These are phyloP conservation scores for Nakazawaea anatomiae DNA, from an alignment of 805 yeast species.

Conservation along the genomic window DNA sequence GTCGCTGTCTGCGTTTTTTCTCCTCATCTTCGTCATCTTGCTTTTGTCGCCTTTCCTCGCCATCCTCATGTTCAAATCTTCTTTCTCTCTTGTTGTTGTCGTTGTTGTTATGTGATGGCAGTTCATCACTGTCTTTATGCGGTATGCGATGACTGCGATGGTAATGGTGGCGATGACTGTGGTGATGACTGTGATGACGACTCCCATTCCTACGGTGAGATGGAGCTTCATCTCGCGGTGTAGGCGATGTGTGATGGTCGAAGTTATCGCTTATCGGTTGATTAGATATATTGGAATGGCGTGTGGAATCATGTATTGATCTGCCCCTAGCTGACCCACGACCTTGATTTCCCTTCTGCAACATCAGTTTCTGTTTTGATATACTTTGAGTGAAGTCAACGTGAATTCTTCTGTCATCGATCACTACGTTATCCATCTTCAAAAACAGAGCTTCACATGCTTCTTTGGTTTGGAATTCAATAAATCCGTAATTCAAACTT, in stretches of 20 bases:
- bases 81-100: background rate
- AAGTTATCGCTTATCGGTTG: too few relatives aligned
- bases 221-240: too few relatives aligned
- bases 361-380: constrained; percentile 5
- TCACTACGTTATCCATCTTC: constrained; percentile 55
- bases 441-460: constrained; percentile 58
- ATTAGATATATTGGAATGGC: too few relatives aligned
- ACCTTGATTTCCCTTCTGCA: background rate
- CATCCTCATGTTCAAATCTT: too few relatives aligned
- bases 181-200: background rate
- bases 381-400: constrained; percentile 66
- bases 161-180: background rate
- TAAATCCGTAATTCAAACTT: constrained; percentile 57
- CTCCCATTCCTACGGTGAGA: background rate
- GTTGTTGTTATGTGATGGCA: background rate
- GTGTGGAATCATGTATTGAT: too few relatives aligned
- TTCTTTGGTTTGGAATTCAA: constrained; percentile 42
- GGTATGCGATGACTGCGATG: background rate
- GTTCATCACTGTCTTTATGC: too few relatives aligned
- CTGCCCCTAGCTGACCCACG: background rate
- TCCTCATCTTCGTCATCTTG: too few relatives aligned
- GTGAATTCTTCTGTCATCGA: constrained; percentile 58
- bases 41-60: too few relatives aligned
- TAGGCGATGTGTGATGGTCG: too few relatives aligned
- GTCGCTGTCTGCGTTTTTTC: too few relatives aligned